Percentiles rank a stretch among this genome's conserved stretches.
Evolutionary conservation across 495 filamentous ascomycete species (phyloP).

Genomic region (Tuber brumale): DNA sequence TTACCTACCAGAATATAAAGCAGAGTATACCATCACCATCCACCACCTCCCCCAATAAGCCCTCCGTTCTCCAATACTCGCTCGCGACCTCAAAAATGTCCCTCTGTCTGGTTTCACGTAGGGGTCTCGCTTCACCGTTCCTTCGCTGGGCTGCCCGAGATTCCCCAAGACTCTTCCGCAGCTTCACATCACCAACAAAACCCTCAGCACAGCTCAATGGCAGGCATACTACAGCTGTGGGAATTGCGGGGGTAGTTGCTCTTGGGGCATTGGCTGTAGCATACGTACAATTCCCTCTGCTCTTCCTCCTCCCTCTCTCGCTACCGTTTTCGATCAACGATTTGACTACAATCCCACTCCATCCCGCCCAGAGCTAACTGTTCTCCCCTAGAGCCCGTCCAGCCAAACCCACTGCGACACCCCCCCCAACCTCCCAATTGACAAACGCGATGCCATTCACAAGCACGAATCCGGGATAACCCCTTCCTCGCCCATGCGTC

Average conservation of each 20-base stretch:
- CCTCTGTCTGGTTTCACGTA: slow-evolving; percentile 18
- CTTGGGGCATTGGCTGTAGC: not conserved
- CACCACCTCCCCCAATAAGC: not conserved
- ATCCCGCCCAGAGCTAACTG: not conserved
- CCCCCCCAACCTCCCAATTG: slow-evolving; percentile 55
- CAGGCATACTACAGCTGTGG: not conserved
- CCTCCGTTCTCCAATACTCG: not conserved
- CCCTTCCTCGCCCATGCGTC: slow-evolving; percentile 81
- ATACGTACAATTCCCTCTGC: not conserved
- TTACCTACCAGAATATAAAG: not conserved
- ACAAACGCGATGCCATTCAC: slow-evolving; percentile 60
- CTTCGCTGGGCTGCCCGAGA: slow-evolving; percentile 11
- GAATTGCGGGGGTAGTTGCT: not conserved
- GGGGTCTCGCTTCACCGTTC: not conserved
- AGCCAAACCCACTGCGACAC: slow-evolving; percentile 24
- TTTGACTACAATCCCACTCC: not conserved
- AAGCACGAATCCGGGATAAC: slow-evolving; percentile 62
- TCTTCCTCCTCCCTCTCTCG: not conserved
- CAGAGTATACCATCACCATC: not conserved
- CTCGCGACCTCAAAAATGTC: slow-evolving; percentile 1
- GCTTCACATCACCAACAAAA: slow-evolving; percentile 13
- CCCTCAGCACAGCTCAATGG: not conserved
- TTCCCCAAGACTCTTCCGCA: slow-evolving; percentile 7
- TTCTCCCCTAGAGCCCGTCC: slow-evolving; percentile 10
- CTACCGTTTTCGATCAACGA: not conserved